phyloP scores from a whole-genome alignment of 1,139 yeast genomes.

The Candida sp. region DNA sequence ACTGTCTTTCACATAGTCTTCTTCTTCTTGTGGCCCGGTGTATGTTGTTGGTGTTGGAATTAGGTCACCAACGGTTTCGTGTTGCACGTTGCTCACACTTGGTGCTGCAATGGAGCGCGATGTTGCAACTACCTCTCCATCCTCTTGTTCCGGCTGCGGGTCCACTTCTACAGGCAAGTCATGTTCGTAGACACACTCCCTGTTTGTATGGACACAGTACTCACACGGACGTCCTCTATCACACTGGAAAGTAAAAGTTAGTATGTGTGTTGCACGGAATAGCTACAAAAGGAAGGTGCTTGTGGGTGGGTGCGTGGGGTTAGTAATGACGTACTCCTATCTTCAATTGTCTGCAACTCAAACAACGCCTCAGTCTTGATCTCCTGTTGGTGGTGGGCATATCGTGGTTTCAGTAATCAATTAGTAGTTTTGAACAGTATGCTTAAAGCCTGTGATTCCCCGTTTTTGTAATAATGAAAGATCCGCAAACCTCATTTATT shows the following conservation, averaged over 20 bases:
- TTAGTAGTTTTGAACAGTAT: conserved; percentile 6
- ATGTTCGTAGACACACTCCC: conserved; percentile 1
- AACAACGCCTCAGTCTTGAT: background rate
- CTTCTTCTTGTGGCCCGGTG: background rate
- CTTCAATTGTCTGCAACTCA: conserved; percentile 1
- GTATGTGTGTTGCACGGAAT: background rate
- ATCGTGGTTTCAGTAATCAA: too few species aligned
- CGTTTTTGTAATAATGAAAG: too few species aligned
- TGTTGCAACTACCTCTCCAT: too few species aligned
- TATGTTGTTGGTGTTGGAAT: conserved; percentile 4
- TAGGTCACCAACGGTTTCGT: background rate
- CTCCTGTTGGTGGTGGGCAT: background rate
- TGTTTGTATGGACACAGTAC: conserved; percentile 1
- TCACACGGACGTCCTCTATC: conserved; percentile 4
- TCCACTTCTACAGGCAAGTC: background rate
- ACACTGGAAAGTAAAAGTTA: background rate
- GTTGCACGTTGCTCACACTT: background rate
- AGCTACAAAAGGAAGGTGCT: background rate
- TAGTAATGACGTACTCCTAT: background rate
- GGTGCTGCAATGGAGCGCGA: too few species aligned
- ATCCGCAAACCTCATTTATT: too few species aligned
- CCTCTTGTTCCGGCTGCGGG: background rate
- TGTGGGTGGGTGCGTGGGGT: background rate
- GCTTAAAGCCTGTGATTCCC: too few species aligned
- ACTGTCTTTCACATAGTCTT: background rate